Evolutionary conservation across 306 rosid genomes (phyloP).

Genomic region (Dalbergia oliveri): DNA sequence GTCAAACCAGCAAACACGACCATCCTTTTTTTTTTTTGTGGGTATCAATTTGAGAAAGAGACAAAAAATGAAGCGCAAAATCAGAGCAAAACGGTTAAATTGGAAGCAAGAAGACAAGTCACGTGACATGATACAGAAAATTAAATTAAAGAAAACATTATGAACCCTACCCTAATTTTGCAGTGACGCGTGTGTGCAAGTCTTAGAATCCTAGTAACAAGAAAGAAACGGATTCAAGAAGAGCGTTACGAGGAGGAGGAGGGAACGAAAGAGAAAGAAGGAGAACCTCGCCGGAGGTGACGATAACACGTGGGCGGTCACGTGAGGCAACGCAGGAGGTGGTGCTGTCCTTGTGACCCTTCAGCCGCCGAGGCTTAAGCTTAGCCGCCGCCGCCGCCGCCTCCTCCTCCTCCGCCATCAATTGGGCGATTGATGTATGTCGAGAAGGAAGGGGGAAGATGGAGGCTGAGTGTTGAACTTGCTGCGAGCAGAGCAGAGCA

Average conservation of each 20-base stretch:
- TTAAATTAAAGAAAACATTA: not conserved
- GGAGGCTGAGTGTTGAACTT: too few species aligned
- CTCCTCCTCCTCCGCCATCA: constrained; percentile 28
- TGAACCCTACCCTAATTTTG: not conserved
- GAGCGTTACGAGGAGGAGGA: not conserved
- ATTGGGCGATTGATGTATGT: not conserved
- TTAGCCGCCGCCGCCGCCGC: not conserved
- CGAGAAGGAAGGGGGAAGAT: not conserved
- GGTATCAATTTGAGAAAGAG: not conserved
- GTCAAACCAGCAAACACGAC: constrained; percentile 95
- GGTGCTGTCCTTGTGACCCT: constrained; percentile 75
- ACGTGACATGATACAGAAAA: not conserved
- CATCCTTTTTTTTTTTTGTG: constrained; percentile 61
- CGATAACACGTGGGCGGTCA: constrained; percentile 65
- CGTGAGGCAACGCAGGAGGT: constrained; percentile 83
- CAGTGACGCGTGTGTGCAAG: not conserved
- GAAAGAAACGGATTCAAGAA: not conserved
- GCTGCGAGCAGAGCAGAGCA: too few species aligned
- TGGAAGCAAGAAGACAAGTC: constrained; percentile 10
- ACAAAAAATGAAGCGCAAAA: not conserved
- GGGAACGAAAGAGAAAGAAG: not conserved
- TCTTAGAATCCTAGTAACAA: not conserved
- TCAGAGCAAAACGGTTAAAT: not conserved
- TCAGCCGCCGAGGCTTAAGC: constrained; percentile 64
- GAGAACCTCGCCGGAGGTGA: constrained; percentile 81